Evolutionary conservation across 805 yeast species (phyloP).

Genomic region (Cyberlindnera saturnus): DNA sequence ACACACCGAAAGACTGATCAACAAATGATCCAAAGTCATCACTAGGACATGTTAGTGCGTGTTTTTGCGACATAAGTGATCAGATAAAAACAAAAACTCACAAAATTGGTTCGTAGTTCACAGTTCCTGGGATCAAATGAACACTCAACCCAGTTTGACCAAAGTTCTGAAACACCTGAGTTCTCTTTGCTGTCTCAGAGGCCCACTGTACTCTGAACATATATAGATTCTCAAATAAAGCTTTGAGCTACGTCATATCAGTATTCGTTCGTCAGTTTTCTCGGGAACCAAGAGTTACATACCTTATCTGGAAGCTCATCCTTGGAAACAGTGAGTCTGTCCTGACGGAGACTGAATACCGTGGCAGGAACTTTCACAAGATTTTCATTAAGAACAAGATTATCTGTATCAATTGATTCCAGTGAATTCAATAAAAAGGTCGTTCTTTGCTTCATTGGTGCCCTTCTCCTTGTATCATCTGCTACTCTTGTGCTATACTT

Average conservation of each 20-base stretch:
- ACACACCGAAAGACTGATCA: constrained; percentile 7
- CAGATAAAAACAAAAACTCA: background rate
- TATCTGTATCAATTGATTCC: constrained; percentile 20
- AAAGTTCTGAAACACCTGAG: constrained; percentile 15
- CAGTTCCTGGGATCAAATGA: constrained; percentile 14
- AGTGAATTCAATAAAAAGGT: constrained; percentile 15
- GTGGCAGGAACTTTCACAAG: constrained; percentile 16
- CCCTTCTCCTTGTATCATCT: background rate
- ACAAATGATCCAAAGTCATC: constrained; percentile 15
- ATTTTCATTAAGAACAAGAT: constrained; percentile 12
- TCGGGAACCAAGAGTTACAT: constrained; percentile 3
- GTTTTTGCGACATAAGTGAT: background rate
- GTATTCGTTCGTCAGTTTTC: background rate
- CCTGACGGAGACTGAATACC: constrained; percentile 15
- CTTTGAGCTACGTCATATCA: background rate
- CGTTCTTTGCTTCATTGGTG: constrained; percentile 14
- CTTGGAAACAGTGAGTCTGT: constrained; percentile 11
- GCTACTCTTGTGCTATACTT: background rate
- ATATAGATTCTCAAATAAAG: constrained; percentile 11
- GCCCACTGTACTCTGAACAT: constrained; percentile 19
- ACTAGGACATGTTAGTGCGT: constrained; percentile 3
- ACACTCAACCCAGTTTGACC: constrained; percentile 14
- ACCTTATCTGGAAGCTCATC: constrained; percentile 17
- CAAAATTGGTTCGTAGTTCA: constrained; percentile 19
- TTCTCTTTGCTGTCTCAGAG: background rate